Evolutionary conservation across 139 green algal species (phyloP).

Genomic region (Monoraphidium neglectum): DNA sequence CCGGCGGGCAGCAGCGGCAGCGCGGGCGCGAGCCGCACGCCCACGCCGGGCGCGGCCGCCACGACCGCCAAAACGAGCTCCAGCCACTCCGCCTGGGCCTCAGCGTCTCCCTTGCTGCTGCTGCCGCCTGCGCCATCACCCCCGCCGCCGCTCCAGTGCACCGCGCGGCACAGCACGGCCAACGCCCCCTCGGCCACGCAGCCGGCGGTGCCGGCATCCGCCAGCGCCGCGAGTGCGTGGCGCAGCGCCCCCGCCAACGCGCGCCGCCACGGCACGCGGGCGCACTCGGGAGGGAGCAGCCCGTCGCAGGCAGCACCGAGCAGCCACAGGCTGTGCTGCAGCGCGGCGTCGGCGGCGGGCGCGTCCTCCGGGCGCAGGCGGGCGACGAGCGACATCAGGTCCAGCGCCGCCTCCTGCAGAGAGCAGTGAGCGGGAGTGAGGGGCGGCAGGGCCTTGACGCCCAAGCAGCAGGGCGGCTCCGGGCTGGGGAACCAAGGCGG

Average conservation of each 20-base stretch:
- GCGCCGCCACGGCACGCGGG: not conserved
- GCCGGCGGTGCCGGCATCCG: not conserved
- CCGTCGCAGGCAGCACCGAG: conserved; percentile 2
- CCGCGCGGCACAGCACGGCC: not conserved
- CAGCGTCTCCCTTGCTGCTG: not conserved
- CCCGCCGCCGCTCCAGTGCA: no score
- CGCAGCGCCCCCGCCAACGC: not conserved
- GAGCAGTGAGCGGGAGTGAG: not conserved
- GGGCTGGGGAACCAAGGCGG: not conserved
- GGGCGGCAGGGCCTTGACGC: not conserved
- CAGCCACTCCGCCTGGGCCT: conserved; percentile 5
- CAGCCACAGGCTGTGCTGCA: conserved; percentile 18
- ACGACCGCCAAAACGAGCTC: not conserved
- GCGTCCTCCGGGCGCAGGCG: not conserved
- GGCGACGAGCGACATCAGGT: conserved; percentile 3
- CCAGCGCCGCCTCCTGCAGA: conserved; percentile 12
- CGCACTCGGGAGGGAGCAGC: not conserved
- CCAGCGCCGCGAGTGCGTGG: not conserved
- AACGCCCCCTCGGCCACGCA: not conserved
- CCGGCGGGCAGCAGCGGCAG: conserved; percentile 7
- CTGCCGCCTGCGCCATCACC: not conserved
- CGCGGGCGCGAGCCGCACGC: not conserved
- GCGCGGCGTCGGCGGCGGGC: not conserved
- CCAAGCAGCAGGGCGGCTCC: not conserved
- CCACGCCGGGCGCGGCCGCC: not conserved